A percentile compares a stretch with the other conserved stretches of the same genome.
Conservation (phyloP, 1,284 basidiomycete species). For the Pseudozyma sp. region DNA sequence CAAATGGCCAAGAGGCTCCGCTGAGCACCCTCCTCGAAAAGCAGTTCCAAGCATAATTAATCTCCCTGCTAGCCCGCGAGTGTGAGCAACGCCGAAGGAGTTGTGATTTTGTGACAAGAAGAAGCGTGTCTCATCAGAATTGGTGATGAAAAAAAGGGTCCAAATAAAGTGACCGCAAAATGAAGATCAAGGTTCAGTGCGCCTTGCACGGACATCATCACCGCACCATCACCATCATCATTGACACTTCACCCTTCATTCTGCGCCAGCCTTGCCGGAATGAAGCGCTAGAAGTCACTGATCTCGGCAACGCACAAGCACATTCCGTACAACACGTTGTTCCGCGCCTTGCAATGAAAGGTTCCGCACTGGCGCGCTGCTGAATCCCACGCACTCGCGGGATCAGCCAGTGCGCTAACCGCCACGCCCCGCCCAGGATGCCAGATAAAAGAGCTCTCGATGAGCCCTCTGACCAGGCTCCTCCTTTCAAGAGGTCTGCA, state of each 20-base stretch:
- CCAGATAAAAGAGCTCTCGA: conserved; percentile 34
- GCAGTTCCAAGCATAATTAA: neutral
- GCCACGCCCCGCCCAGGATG: conserved; percentile 13
- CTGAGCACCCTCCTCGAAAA: conserved; percentile 5
- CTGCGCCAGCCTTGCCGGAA: conserved; percentile 7
- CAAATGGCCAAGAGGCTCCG: conserved; percentile 59
- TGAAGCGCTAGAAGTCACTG: neutral
- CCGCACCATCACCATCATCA: neutral
- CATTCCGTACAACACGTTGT: neutral
- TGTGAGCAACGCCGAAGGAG: neutral
- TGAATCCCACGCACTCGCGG: conserved; percentile 31
- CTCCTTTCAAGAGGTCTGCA: conserved; percentile 10
- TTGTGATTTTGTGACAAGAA: neutral
- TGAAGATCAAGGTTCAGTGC: neutral
- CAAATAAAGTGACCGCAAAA: conserved; percentile 5
- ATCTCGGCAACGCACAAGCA: neutral
- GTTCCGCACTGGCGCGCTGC: conserved; percentile 4
- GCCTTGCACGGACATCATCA: conserved; percentile 1
- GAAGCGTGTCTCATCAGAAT: neutral
- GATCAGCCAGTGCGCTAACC: conserved; percentile 7
- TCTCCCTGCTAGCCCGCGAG: no score
- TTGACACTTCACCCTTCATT: neutral
- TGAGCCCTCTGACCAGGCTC: neutral
- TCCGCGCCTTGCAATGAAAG: conserved; percentile 12
- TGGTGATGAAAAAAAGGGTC: conserved; percentile 5